Evolutionary conservation across 1,284 basidiomycete genomes (phyloP), one percentile per base, ranked within the genome.

Genomic region (Papiliotrema flavescens): DNA sequence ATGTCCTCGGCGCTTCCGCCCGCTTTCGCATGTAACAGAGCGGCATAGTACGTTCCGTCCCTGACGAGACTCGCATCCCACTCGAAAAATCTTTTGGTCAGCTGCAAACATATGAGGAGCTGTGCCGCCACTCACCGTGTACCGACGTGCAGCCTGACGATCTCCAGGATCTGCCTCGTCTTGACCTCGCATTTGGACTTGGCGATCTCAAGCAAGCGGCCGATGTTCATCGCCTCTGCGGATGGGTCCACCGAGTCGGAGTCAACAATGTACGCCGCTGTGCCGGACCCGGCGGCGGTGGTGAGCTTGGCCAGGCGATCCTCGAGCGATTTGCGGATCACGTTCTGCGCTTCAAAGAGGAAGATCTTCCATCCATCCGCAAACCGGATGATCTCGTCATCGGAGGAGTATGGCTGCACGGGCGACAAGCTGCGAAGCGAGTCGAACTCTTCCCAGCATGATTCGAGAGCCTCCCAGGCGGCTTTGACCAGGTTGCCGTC

Each of bases 1-100:
- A 90, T 81, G 40, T 88, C 87, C 23, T 89, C 87, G 47, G 86
- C 83, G 22, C 80, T 73, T 15, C 82, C 83, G 20, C 85, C 79
- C 39, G 73, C 77, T 19, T 64, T 60, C 36, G 85, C 86, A 14
- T 88, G 80, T 22, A 89, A 74, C 60, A 85, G 81, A 1, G 84
- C 89, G 1, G 88, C 87, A 64, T 86, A 90, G 78, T 86, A 92
- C 64, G 69, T 71, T 2, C 74, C 74, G 43, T 78, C 74, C 53
- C 88, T 83, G 41, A 90, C 84, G 4, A 91, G 80, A 22, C 86
- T 85, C 0, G 88, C 83, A 67, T 93, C 90, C 79, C 86, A 91
- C 61, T 82, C 82, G 69, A 93, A 90, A 62, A 92, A 83, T 50
- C 80, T 68, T 35, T 26, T 20, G 13, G 24, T 22, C 20, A 15